Evolutionary conservation across 2,329 filamentous ascomycete genomes (phyloP), one percentile per base, ranked within the genome.

Genomic region (Ophiostoma pallidulum): DNA sequence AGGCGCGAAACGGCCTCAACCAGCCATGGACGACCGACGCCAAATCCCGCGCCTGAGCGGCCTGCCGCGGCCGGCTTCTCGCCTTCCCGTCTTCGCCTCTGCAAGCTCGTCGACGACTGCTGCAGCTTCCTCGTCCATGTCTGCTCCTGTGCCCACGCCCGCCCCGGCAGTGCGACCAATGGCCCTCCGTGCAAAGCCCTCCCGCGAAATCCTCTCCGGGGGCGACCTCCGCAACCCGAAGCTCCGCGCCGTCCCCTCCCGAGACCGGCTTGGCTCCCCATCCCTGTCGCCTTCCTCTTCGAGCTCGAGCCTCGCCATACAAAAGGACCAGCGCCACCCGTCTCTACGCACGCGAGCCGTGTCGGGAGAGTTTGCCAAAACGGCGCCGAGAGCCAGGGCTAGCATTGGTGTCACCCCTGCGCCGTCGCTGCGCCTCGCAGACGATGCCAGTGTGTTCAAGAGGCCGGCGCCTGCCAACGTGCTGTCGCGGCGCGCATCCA

Each of bases 231-330:
- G 64, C 49, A 65, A 63, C 39, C 66, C 68, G 14, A 66, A 66
- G 46, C 60, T 72, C 12, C 66, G 69, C 26, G 51, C 64, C 22
- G 58, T 66, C n/a, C 45, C 64, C 39, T 70, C 71, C 4, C 62
- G 66, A 46, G 64, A 65, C 50, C 67, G 62, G 51, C 59, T 70
- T 31, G 60, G 52, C 16, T 35, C 44, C 7, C n/a, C 35, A 3
- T 29, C 43, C 7, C 20, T 32, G 10, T 40, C 51, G 4, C 31
- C 29, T 8, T 16, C 41, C 26, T 28, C 50, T 9, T 12, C 37
- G 19, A 37, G 24, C 28, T 22, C 41, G 12, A 39, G 41, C 18
- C 46, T 53, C 14, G 31, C 46, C 7, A n/a, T 51, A 4, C 28
- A 46, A 4, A 51, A 51, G n/a, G 36, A 33, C 5, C 31, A 33